Conservation (phyloP, 257 asterid species). For the Scutellaria baicalensis region DNA sequence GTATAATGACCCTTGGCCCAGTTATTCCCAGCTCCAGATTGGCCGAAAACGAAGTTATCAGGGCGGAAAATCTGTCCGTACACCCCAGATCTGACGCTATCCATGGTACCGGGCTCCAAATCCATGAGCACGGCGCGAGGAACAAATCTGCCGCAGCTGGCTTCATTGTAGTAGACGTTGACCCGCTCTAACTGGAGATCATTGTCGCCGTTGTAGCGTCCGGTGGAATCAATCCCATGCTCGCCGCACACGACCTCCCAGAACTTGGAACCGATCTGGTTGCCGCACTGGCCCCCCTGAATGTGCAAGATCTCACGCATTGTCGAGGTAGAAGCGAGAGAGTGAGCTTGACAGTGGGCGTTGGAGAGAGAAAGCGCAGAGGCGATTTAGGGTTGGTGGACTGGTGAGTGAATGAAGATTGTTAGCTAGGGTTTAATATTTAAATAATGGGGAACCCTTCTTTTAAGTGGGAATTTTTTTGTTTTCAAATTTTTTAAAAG, state of each 20-base stretch:
- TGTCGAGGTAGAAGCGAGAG: background rate
- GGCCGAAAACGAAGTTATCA: conserved; percentile 40
- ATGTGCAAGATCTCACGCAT: conserved; percentile 48
- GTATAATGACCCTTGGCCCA: conserved; percentile 44
- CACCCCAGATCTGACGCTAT: conserved; percentile 40
- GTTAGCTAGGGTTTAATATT: background rate
- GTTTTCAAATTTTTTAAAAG: background rate
- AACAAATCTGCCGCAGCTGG: conserved; percentile 42
- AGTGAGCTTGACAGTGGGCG: no score
- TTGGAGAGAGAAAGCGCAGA: background rate
- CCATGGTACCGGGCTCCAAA: conserved; percentile 49
- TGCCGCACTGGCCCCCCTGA: conserved; percentile 44
- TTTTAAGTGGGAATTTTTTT: conserved; percentile 16
- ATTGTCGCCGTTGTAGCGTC: conserved; percentile 36
- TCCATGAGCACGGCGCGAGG: conserved; percentile 48
- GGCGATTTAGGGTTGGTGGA: background rate
- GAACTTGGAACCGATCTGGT: conserved; percentile 39
- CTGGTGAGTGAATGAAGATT: background rate
- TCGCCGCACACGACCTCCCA: conserved; percentile 49
- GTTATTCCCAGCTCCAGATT: conserved; percentile 40
- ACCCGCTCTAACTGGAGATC: conserved; percentile 33
- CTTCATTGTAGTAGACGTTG: conserved; percentile 42
- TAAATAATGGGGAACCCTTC: background rate
- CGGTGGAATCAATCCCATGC: conserved; percentile 44
- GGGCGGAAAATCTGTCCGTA: conserved; percentile 45